Base-by-base conservation (phyloP, 352 stramenopile genomes). In the Aphanomyces stellatus region DNA sequence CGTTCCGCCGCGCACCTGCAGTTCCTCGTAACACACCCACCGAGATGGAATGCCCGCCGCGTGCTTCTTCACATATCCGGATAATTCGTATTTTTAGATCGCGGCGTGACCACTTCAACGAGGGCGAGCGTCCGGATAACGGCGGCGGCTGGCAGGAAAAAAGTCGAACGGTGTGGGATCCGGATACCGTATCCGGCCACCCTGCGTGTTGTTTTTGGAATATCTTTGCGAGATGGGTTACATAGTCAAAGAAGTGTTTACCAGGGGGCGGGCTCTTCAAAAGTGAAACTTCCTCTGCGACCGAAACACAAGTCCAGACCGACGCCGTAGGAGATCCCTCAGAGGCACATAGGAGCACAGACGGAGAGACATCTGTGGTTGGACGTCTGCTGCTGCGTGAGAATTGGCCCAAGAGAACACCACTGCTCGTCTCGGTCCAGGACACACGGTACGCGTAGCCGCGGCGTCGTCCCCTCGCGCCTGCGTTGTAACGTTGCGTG, bases 231-330 rank as follows among this genome's bases (percentile, higher is more conserved):
- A 35, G 15, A 46, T 31, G 31, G 35, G 40, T 64, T 27, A 37
- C 31, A 53, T 24, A 64, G 55, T 51, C 55, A 64, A 51, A 64
- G 55, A 64, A 64, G 55, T 64, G 55, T 64, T 64, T 51, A 15
- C 25, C n/a, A 34, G 19, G 55, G 55, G 35, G 51, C 25, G 31
- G 51, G 25, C 51, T 19, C 51, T 34, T 64, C 55, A 64, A 51
- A n/a, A 51, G 55, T 46, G 55, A 51, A 64, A 64, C 55, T 64
- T 64, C 55, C 55, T 35, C 15, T 19, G 15, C n/a, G n/a, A n/a
- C n/a, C n/a, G n/a, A n/a, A 24, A 7, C 35, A 13, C 11, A 19
- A 46, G 53, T 43, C 53, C 7, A 24, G n/a, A n/a, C 8, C 55
- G 11, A 46, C 35, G 24, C 35, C 28, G 22, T n/a, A 17, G 11